Conservation (phyloP, 495 filamentous ascomycete species). For the Aspergillus coremiiformis region DNA sequence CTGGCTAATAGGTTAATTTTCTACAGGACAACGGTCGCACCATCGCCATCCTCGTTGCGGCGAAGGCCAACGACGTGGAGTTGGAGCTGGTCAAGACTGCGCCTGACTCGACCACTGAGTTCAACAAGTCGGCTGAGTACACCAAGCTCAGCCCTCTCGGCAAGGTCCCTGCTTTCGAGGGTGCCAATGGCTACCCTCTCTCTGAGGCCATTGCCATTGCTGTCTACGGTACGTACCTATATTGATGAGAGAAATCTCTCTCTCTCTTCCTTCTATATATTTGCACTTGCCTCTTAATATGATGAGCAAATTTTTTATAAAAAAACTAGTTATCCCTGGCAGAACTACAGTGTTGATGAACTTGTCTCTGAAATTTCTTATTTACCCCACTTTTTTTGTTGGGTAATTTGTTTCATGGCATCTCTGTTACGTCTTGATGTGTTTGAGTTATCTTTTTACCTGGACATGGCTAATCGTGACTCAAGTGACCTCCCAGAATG, state of each 20-base stretch:
- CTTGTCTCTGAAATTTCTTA: slow-evolving; percentile 50
- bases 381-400: slow-evolving; percentile 30
- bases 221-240: slow-evolving; percentile 80
- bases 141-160: slow-evolving; percentile 77
- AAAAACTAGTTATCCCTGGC: slow-evolving; percentile 99
- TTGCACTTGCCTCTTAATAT: slow-evolving; percentile 33
- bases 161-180: slow-evolving; percentile 87
- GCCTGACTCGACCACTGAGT: slow-evolving; percentile 26
- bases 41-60: slow-evolving; percentile 78
- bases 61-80: slow-evolving; percentile 91
- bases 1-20: slow-evolving; percentile 15
- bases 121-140: slow-evolving; percentile 58
- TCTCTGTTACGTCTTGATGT: not conserved
- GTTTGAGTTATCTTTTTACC: not conserved
- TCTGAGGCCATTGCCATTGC: slow-evolving; percentile 90
- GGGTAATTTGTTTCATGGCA: slow-evolving; percentile 4
- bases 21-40: slow-evolving; percentile 80
- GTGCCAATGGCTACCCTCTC: slow-evolving; percentile 83
- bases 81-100: slow-evolving; percentile 72
- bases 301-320: slow-evolving; percentile 74
- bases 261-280: not conserved
- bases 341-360: slow-evolving; percentile 82
- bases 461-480: slow-evolving; percentile 22
- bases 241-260: not conserved
- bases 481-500: slow-evolving; percentile 95